Base-by-base conservation (phyloP, 1,139 yeast genomes). In the Candida albicans region DNA sequence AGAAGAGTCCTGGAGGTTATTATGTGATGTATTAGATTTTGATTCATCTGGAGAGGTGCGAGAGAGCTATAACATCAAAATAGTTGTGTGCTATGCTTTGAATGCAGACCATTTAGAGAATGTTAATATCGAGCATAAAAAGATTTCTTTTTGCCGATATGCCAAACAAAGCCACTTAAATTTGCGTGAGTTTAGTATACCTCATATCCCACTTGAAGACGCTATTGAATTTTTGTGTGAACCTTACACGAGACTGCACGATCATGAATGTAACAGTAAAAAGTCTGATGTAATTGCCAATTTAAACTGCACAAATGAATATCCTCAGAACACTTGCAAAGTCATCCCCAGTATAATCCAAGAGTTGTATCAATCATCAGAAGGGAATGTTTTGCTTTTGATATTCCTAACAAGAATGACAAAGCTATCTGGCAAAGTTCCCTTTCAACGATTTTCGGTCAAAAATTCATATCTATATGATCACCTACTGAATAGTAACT, bases 21-120 rank as follows among this genome's bases (percentile, higher is more conserved):
- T 64, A 5, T 53, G 61, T 10, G 76, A 71, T 37, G 54, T 67
- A 4, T 47, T 67, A 30, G 58, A 57, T 34, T 41, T 47, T 37
- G 44, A 42, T 14, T 47, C 39, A 10, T 36, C 30, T n/a, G 25
- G 24, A 9, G 47, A 48, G 24, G 35, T 12, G 13, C 34, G 22
- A 2, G 30, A 30, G 22, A 40, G 28, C 7, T 37, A 37, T 30
- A 31, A 46, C 7, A 41, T 51, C 22, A 46, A 48, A 32, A 29
- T 49, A 4, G 48, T 49, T 14, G 37, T 37, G 10, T 39, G 49
- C 1, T 49, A 26, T 30, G 33, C 52, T 3, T 37, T 46, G 5
- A 43, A 45, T 39, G 47, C 46, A n/a, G 42, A 40, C 29, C 51
- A 47, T 24, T 30, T 45, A 30, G 13, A 30, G 18, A 50, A 35